phyloP scores from a whole-genome alignment of 2,329 filamentous ascomycete species.

The Ceratocystis ficicola region DNA sequence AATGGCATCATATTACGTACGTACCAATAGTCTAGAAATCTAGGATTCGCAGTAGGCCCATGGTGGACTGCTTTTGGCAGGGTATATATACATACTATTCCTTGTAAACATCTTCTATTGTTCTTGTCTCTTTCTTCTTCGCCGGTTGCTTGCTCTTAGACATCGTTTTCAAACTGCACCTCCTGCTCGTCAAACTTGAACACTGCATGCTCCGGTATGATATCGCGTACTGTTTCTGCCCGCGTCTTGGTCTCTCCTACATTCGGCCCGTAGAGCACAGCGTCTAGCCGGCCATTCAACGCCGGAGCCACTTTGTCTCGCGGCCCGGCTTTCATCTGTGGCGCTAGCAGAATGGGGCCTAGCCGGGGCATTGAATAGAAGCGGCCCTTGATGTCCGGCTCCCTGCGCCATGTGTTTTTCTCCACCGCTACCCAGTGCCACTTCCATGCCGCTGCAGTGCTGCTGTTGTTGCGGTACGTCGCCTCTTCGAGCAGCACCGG shows the following conservation, averaged over 20 bases:
- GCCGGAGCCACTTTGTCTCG: slow-evolving; percentile 26
- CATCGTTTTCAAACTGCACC: slow-evolving; percentile 19
- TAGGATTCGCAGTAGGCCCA: neutral
- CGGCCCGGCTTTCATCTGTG: slow-evolving; percentile 31
- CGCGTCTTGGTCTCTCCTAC: slow-evolving; percentile 34
- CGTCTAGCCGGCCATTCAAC: slow-evolving; percentile 41
- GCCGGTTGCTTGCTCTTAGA: neutral
- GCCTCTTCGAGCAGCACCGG: slow-evolving; percentile 33
- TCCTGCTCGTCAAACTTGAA: slow-evolving; percentile 20
- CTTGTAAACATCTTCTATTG: neutral
- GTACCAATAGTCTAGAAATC: neutral
- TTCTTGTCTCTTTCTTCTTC: neutral
- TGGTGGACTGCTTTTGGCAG: neutral
- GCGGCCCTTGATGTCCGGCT: slow-evolving; percentile 40
- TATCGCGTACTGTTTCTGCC: slow-evolving; percentile 34
- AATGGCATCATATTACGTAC: neutral
- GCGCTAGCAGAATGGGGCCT: slow-evolving; percentile 38
- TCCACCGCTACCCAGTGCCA: slow-evolving; percentile 34
- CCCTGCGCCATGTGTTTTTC: slow-evolving; percentile 38
- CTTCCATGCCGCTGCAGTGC: slow-evolving; percentile 26
- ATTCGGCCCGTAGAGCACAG: slow-evolving; percentile 29
- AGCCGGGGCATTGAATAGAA: slow-evolving; percentile 47
- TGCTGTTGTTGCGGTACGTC: slow-evolving; percentile 32
- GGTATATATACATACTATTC: slow-evolving; percentile 2
- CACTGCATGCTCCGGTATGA: slow-evolving; percentile 28